Base-by-base conservation (phyloP, 2,329 filamentous ascomycete species). In the Leptographium lundbergii region DNA sequence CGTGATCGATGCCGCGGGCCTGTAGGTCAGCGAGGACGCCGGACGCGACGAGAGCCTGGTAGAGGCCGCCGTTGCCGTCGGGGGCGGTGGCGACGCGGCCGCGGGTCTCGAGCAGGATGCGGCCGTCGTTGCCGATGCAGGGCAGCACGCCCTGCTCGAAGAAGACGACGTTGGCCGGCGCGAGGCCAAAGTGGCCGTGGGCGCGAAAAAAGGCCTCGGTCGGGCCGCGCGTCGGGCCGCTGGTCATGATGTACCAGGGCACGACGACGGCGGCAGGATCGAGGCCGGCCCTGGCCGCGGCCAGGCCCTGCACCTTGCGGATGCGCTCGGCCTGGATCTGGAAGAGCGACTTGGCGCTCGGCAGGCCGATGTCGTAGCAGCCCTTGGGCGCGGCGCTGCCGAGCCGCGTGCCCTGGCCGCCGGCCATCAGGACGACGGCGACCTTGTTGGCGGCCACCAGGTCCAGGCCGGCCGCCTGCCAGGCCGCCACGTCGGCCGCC, bases 181-280 rank as follows among this genome's bases (percentile, higher is more conserved):
- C 80, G 61, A 99, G 76, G 6, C 94, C 94, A 72, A 99, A 99
- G 78, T 91, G 97, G 60, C 83, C 82, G 77, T 97, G 81, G 73
- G 95, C 80, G 71, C 88, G 76, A 73, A 99, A 97, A 78, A 94
- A 99, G 62, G 87, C 79, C 77, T 96, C 88, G n/a, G 94, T 99
- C 48, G 91, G 89, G 62, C 84, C 84, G 65, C 91, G 84, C 9
- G 94, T 99, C 53, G 94, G 94, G 5, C 94, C 94, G 68, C 90
- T 96, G 67, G 94, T 99, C 94, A 99, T 99, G 73, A 99, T 90
- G 75, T 99, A 99, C 94, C 94, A 99, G 14, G 94, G 94, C 50
- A 97, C 85, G 36, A 87, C 78, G 51, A 84, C 83, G 58, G 77
- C 72, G 56, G 76, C 72, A 55, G 76, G 77, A 61, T 75, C 64